phyloP scores from a whole-genome alignment of 83 land plant species.

The Diphasiastrum complanatum region DNA sequence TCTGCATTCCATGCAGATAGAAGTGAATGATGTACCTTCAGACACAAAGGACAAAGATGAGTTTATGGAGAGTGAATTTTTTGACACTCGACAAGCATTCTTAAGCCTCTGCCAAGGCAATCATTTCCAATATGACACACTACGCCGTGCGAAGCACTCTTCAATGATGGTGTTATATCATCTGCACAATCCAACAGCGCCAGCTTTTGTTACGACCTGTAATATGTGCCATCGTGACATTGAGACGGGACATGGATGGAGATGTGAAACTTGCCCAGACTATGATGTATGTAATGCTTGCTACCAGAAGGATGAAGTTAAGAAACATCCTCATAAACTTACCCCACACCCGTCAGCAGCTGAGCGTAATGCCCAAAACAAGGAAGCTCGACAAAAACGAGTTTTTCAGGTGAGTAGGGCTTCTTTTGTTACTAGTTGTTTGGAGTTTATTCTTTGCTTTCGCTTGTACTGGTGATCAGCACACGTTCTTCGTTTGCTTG shows the following conservation, averaged over 20 bases:
- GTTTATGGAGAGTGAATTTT: slow-evolving; percentile 88
- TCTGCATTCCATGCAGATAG: slow-evolving; percentile 9
- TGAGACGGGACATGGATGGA: slow-evolving; percentile 96
- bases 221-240: slow-evolving; percentile 77
- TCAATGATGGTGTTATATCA: slow-evolving; percentile 99
- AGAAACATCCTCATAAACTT: slow-evolving; percentile 84
- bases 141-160: slow-evolving; percentile 97
- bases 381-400: slow-evolving; percentile 71
- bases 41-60: slow-evolving; percentile 96
- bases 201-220: slow-evolving; percentile 91
- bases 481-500: too few species aligned
- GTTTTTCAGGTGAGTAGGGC: slow-evolving; percentile 36
- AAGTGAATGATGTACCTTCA: not conserved
- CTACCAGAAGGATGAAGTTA: slow-evolving; percentile 36
- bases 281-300: slow-evolving; percentile 88
- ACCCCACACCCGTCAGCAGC: slow-evolving; percentile 39
- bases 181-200: slow-evolving; percentile 97
- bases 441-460: not conserved
- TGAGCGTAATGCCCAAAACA: slow-evolving; percentile 84
- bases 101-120: slow-evolving; percentile 97
- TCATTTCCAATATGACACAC: slow-evolving; percentile 96
- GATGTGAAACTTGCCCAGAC: slow-evolving; percentile 92
- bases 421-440: too few species aligned
- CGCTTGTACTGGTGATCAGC: not conserved
- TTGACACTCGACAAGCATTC: slow-evolving; percentile 97